Conservation (phyloP, 1,284 basidiomycete species). For the Uromyces viciae-fabae region DNA sequence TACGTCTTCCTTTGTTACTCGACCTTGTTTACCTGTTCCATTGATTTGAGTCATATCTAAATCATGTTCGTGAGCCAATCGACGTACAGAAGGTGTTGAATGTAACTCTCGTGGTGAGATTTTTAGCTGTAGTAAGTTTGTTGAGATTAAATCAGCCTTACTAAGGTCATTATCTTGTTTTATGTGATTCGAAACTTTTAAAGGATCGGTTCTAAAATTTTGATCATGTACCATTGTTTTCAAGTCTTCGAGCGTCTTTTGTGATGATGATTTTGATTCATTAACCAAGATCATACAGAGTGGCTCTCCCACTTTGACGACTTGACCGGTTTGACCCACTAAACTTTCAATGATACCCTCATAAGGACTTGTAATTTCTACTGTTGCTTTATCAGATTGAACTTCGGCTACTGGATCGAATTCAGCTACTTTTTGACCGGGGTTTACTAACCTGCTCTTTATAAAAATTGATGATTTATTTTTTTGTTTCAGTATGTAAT, state of each 20-base stretch:
- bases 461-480: background rate
- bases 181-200: background rate
- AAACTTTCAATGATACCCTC: conserved; percentile 72
- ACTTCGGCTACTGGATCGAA: conserved; percentile 90
- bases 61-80: conserved; percentile 67
- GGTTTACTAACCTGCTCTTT: conserved; percentile 62
- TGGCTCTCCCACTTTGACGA: conserved; percentile 78
- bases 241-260: background rate
- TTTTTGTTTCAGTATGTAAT: background rate
- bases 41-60: conserved; percentile 62
- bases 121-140: no score
- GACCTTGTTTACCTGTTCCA: conserved; percentile 70
- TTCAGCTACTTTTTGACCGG: conserved; percentile 63
- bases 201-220: conserved; percentile 48
- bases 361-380: conserved; percentile 86
- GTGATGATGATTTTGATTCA: conserved; percentile 53
- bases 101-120: no score
- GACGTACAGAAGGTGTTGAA: conserved; percentile 72
- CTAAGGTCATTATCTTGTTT: conserved; percentile 46
- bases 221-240: background rate
- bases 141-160: no score
- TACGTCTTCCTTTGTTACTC: conserved; percentile 72
- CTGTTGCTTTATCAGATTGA: conserved; percentile 88
- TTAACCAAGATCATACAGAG: conserved; percentile 80
- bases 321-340: conserved; percentile 73